Evolutionary conservation across 2,329 filamentous ascomycete species (phyloP), one percentile per base, ranked within the genome.

Genomic region (Fonsecaea nubica): DNA sequence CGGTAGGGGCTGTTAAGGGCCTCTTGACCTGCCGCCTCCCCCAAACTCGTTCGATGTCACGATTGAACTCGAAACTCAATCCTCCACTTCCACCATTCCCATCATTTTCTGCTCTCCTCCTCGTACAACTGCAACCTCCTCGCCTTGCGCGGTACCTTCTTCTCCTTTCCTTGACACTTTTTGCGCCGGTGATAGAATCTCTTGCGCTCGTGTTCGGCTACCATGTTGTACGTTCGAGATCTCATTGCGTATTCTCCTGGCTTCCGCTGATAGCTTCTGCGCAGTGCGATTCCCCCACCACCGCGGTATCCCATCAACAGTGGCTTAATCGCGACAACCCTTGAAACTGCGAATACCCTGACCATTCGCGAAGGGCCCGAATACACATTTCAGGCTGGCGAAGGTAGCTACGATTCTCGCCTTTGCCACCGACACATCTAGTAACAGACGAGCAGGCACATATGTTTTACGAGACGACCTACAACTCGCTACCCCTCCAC

Each of bases 281-380:
- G 64, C 75, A 93, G 91, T 80, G 92, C 96, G 73, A 86, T 97
- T 67, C 88, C 93, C 67, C 93, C 93, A 69, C 92, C 92, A 68
- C 89, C 91, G 67, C 88, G 93, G 78, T 97, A 96, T 82, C 87
- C 71, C 35, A 85, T 89, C 62, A 87, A 87, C 71, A 86, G 89
- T 75, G 89, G 89, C 69, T 85, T 89, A 77, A 84, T 88, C 59
- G 84, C 87, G 42, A 90, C 91, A 42, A 87, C 96, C 78, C 90
- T 97, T 75, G 95, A 99, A 84, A 97, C 94, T 62, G 96, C 95
- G 80, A 99, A 98, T 77, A 90, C 89, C 45, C 82, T 99, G 68
- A 88, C 87, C 64, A 90, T 91, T 74, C 94, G 92, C 30, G 88
- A 88, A 40, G 92, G 92, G 4, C 87, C 91, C 30, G 93, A 97